Evolutionary conservation across 345 rosid species (phyloP).

Genomic region (Populus tremula): DNA sequence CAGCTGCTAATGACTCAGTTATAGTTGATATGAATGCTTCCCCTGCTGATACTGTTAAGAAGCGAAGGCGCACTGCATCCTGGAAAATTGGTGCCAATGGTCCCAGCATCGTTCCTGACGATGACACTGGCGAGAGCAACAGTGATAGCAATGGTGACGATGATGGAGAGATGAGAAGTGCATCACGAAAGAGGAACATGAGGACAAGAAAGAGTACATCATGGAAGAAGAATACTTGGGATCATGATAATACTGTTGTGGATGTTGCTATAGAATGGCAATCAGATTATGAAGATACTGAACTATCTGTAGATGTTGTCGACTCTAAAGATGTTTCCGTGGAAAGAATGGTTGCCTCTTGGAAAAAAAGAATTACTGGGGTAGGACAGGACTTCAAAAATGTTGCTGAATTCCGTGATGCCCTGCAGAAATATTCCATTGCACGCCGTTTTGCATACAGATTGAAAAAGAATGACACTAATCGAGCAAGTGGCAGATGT

Average conservation of each 20-base stretch:
- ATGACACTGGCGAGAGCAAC: constrained; percentile 18
- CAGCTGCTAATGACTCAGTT: constrained; percentile 13
- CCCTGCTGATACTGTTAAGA: constrained; percentile 78
- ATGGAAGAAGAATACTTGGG: constrained; percentile 27
- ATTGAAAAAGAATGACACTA: constrained; percentile 75
- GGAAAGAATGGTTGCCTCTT: constrained; percentile 52
- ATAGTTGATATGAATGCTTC: constrained; percentile 44
- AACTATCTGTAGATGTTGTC: constrained; percentile 12
- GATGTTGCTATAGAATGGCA: constrained; percentile 31
- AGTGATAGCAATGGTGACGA: not conserved
- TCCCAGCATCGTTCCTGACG: constrained; percentile 33
- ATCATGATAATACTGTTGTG: constrained; percentile 27
- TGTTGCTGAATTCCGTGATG: constrained; percentile 80
- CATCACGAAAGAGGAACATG: constrained; percentile 28
- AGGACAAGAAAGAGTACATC: constrained; percentile 39
- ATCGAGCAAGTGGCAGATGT: constrained; percentile 75
- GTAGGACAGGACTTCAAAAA: constrained; percentile 83
- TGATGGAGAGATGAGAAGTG: constrained; percentile 23
- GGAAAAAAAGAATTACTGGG: constrained; percentile 82
- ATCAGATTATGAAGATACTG: constrained; percentile 19
- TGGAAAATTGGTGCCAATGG: constrained; percentile 36
- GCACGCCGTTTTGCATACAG: constrained; percentile 76
- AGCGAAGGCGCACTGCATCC: constrained; percentile 66
- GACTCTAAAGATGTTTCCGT: constrained; percentile 29
- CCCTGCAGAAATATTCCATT: constrained; percentile 74